These are phyloP conservation scores for Volvox africanus DNA, from an alignment of 139 green algal species.

Conservation along the genomic window DNA sequence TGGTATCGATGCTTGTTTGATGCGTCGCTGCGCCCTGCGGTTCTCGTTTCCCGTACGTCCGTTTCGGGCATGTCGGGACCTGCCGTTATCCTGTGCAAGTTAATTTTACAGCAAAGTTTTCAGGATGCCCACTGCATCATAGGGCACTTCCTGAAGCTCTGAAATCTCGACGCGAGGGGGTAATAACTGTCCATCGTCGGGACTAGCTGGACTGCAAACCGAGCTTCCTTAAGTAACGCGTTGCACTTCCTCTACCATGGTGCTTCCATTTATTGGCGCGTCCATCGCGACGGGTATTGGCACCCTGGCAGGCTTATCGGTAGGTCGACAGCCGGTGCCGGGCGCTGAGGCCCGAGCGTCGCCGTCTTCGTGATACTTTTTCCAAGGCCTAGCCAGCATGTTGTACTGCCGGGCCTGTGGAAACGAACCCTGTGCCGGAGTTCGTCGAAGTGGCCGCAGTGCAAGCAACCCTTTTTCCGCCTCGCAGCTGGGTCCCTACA, in stretches of 20 bases:
- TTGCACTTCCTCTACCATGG: background rate
- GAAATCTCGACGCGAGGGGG: background rate
- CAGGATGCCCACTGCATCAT: background rate
- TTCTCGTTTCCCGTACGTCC: conserved; percentile 1
- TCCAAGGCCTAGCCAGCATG: background rate
- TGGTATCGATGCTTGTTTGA: no score
- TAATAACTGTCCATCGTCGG: conserved; percentile 7
- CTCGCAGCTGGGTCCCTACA: conserved; percentile 42
- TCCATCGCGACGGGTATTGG: conserved; percentile 37
- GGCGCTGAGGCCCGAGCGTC: background rate
- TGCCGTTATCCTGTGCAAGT: no score
- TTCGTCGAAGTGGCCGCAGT: background rate
- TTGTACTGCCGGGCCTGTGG: no score
- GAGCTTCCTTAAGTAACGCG: background rate
- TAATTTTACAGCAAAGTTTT: no score
- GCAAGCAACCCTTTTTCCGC: background rate
- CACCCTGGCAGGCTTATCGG: conserved; percentile 37
- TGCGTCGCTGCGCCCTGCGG: background rate
- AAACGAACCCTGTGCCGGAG: background rate
- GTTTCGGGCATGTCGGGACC: background rate
- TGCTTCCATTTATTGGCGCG: conserved; percentile 41
- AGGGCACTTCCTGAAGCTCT: background rate
- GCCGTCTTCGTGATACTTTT: background rate
- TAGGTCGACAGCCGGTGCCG: conserved; percentile 4
- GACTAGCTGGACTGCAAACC: background rate